Percentiles rank a stretch among this genome's conserved stretches.
Evolutionary conservation across 768 basidiomycete species (phyloP).

Genomic region (Xanthoconium stramineum): DNA sequence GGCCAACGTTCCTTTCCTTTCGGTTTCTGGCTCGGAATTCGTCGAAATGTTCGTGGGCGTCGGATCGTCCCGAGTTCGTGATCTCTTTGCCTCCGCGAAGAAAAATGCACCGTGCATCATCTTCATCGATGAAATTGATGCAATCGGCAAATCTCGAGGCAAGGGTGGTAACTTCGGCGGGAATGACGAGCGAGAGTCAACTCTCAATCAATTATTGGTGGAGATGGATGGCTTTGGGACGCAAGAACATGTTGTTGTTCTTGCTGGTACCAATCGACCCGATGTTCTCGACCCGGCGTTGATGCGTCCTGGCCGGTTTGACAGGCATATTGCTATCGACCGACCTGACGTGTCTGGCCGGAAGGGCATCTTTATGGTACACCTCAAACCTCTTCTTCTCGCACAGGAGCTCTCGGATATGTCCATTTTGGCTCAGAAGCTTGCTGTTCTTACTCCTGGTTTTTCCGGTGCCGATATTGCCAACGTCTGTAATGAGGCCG

Average conservation of each 20-base stretch:
- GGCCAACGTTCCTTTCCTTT: conserved; percentile 96
- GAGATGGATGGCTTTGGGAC: conserved; percentile 99
- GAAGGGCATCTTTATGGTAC: conserved; percentile 91
- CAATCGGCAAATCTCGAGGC: conserved; percentile 92
- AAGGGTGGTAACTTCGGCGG: conserved; percentile 80
- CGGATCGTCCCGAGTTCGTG: conserved; percentile 94
- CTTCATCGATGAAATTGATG: conserved; percentile 99
- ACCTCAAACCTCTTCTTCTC: conserved; percentile 80
- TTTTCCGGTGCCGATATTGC: conserved; percentile 99
- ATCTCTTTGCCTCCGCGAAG: conserved; percentile 95
- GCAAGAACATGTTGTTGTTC: conserved; percentile 93
- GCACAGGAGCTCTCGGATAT: conserved; percentile 48
- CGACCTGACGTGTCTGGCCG: conserved; percentile 92
- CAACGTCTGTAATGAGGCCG: conserved; percentile 98
- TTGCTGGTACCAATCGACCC: conserved; percentile 95
- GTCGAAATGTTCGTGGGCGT: conserved; percentile 99
- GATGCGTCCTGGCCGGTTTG: conserved; percentile 96
- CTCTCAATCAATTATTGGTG: conserved; percentile 94
- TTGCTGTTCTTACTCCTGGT: conserved; percentile 94
- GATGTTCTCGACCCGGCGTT: conserved; percentile 95
- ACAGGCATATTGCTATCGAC: conserved; percentile 94
- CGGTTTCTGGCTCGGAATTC: conserved; percentile 98
- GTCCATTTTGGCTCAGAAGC: conserved; percentile 76
- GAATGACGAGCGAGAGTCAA: conserved; percentile 97
- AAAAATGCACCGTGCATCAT: conserved; percentile 98